Base-by-base conservation (phyloP, 2,329 filamentous ascomycete genomes). In the Colletotrichum sp. region DNA sequence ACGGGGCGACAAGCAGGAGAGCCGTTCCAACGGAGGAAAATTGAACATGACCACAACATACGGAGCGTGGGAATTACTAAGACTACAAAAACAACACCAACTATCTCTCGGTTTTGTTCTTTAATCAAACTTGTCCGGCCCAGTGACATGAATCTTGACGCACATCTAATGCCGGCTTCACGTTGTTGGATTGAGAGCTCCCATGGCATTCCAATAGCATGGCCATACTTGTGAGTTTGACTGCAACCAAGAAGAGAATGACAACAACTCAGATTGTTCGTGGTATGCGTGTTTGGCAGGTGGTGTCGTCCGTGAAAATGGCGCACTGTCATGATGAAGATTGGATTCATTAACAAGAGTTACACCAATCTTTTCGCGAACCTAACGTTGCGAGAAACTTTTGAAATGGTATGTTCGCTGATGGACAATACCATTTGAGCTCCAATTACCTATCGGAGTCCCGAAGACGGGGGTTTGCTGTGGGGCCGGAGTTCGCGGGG, bases 331-430 rank as follows among this genome's bases (percentile, higher is more conserved):
- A 10, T 9, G 4, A 43, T n/a, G 39, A 43, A 43, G 18, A 43
- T 3, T 43, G 39, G 4, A 0, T n/a, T 6, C 39, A 10, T 43
- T 43, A 0, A 43, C 6, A 2, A 43, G 39, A 0, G 2, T 43
- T 43, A 43, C 18, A n/a, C 18, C 8, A 2, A n/a, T 43, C 8
- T 4, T n/a, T n/a, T 48, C 39, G 3, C 18, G 8, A 12, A n/a
- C 3, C 4, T n/a, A 12, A 4, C 3, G 10, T n/a, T 13, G 10
- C 2, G 9, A 48, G 18, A 48, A 48, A 48, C 43, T 10, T 4
- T 6, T 12, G 43, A 12, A 48, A 48, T 6, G 2, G 5, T 2
- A 48, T 13, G 43, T 21, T 13, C 18, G 5, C 43, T 21, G 3
- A 7, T n/a, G 7, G 10, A 48, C 1, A 13, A 48, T 1, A 13